Evolutionary conservation across 768 basidiomycete species (phyloP).

Genomic region (Amylocystis lapponica): DNA sequence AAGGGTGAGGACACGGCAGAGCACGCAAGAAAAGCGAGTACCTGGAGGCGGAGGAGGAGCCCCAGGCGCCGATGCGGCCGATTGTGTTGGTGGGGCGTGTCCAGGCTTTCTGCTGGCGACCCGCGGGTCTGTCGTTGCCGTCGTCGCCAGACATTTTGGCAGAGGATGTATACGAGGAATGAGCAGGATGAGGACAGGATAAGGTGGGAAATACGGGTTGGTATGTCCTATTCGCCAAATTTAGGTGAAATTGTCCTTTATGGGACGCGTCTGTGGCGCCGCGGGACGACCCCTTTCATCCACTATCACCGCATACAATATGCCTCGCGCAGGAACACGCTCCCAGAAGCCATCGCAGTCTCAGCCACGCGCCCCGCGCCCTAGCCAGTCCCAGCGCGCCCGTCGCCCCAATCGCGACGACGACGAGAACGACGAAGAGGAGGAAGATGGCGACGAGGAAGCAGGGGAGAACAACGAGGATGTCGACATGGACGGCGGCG

Average conservation of each 20-base stretch:
- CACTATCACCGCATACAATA: slow-evolving; percentile 9
- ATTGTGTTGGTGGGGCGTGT: no score
- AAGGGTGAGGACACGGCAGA: background rate
- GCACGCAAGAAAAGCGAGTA: background rate
- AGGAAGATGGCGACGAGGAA: slow-evolving; percentile 29
- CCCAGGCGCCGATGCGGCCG: slow-evolving; percentile 17
- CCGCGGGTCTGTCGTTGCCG: no score
- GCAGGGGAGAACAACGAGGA: slow-evolving; percentile 29
- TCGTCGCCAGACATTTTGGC: no score
- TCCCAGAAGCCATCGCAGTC: slow-evolving; percentile 38
- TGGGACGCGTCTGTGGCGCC: no score
- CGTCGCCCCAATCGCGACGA: slow-evolving; percentile 26
- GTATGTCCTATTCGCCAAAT: no score
- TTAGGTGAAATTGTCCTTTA: no score
- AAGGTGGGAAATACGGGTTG: no score
- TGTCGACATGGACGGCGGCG: slow-evolving; percentile 26
- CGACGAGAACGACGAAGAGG: slow-evolving; percentile 32
- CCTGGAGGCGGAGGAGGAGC: slow-evolving; percentile 9
- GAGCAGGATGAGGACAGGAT: no score
- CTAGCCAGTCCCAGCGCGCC: slow-evolving; percentile 15
- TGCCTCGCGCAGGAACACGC: slow-evolving; percentile 31
- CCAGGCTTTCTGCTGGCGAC: no score
- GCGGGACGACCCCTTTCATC: no score
- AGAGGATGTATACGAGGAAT: no score
- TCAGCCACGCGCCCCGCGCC: slow-evolving; percentile 29